A percentile compares a stretch with the other conserved stretches of the same genome.
phyloP scores from a whole-genome alignment of 345 rosid genomes.

The Ceriops decandra region DNA sequence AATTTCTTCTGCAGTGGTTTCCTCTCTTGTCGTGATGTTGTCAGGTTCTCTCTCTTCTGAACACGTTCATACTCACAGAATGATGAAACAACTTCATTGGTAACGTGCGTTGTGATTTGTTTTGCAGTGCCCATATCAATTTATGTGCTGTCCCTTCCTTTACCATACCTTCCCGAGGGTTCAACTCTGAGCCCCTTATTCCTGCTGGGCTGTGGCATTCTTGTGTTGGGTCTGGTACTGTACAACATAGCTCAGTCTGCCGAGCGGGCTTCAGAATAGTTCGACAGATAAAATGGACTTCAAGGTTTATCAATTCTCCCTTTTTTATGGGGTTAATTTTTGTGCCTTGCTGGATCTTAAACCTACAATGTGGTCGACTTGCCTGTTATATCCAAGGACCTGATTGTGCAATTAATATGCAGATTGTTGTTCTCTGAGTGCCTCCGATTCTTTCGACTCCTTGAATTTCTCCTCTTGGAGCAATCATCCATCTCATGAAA shows the following conservation, averaged over 20 bases:
- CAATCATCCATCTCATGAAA: no score
- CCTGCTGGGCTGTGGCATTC: slow-evolving; percentile 45
- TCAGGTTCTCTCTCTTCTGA: slow-evolving; percentile 44
- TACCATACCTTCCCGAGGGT: slow-evolving; percentile 76
- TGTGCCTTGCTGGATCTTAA: no score
- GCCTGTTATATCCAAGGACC: no score
- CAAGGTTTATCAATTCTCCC: background rate
- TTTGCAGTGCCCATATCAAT: slow-evolving; percentile 69
- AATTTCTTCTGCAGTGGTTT: slow-evolving; percentile 67
- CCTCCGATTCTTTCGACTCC: no score
- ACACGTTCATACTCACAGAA: background rate
- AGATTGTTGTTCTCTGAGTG: no score
- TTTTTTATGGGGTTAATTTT: no score
- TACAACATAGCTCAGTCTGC: slow-evolving; percentile 45
- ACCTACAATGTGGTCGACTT: no score
- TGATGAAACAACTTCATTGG: background rate
- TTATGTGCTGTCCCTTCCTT: slow-evolving; percentile 63
- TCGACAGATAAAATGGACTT: background rate
- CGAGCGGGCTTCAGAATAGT: slow-evolving; percentile 32
- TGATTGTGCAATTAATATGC: no score
- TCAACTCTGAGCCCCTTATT: slow-evolving; percentile 70
- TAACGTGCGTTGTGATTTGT: background rate
- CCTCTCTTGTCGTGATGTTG: slow-evolving; percentile 61
- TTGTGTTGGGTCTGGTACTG: slow-evolving; percentile 59
- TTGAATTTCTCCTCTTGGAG: no score